phyloP scores from a whole-genome alignment of 1,284 basidiomycete species.

The Cystobasidiaceae sp. region DNA sequence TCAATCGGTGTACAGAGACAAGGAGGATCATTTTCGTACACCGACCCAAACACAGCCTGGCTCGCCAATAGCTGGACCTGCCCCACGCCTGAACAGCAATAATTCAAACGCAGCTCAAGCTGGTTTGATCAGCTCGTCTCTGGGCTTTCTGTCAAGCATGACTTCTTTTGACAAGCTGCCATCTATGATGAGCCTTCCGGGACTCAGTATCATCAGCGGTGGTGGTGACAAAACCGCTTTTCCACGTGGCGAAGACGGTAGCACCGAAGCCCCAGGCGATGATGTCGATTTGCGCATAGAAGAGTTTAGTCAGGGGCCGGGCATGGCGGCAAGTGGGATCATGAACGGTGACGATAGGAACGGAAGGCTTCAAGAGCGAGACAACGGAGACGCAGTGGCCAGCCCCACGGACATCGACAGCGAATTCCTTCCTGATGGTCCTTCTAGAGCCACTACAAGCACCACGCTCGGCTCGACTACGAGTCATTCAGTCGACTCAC shows the following conservation, averaged over 20 bases:
- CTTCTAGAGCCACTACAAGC: not conserved
- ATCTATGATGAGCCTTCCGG: not conserved
- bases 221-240: not conserved
- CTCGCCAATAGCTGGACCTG: not conserved
- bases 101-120: not conserved
- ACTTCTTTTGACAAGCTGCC: slow-evolving; percentile 7
- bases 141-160: slow-evolving; percentile 11
- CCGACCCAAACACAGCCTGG: not conserved
- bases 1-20: not conserved
- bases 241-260: slow-evolving; percentile 6
- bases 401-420: not conserved
- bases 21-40: not conserved
- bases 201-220: not conserved
- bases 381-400: not conserved
- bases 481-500: not conserved
- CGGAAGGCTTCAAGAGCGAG: not conserved
- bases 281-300: slow-evolving; percentile 12
- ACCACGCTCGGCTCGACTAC: slow-evolving; percentile 5
- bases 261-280: not conserved
- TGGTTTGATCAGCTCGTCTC: slow-evolving; percentile 10
- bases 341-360: no score
- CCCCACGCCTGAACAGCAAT: not conserved
- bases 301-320: no score
- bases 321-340: no score
- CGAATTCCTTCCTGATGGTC: not conserved